Base-by-base conservation (phyloP, 306 rosid species). In the Vigna trinervia region DNA sequence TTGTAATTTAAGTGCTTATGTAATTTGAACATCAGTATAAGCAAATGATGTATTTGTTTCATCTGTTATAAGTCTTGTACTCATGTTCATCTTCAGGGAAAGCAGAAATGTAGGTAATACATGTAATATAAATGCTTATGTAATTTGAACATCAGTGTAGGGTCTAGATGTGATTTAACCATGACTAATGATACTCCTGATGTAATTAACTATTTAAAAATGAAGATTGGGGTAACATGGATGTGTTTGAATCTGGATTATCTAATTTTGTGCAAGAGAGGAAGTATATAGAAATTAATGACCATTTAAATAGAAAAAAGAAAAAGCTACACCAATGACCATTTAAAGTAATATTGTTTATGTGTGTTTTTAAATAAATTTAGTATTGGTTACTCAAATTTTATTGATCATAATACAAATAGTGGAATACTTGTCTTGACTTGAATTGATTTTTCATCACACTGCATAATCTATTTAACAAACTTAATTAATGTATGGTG, bases 11-110 rank as follows among this genome's bases (percentile, higher is more conserved):
- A 43, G 15, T 62, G 62, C 47, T 41, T 53, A 30, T 52, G 54
- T 71, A 52, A 61, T 70, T 81, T 12, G 62, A 53, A 70, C 73
- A 51, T 60, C 32, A 39, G 52, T 34, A 4, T 34, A 79, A 92
- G 73, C 84, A 83, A 90, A 84, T 87, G 89, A 89, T 48, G 70
- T 23, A 48, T 79, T 64, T 62, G 43, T 54, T 63, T 62, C 41
- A 19, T 48, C 66, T 62, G 36, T 43, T 53, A 5, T 4, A 41
- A 26, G 19, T 77, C 66, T 73, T 28, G 11, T 15, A 64, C 58
- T 19, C 30, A 46, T 36, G 71, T 58, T 30, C 26, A 50, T 66
- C 77, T 51, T 52, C 26, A 47, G 64, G 17, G 52, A 73, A 51
- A 50, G 34, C 50, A 68, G 61, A 60, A 67, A 56, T 48, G 67